These are phyloP conservation scores for Clarireedia monteithiana DNA, from an alignment of 2,329 filamentous ascomycete species.

Conservation along the genomic window DNA sequence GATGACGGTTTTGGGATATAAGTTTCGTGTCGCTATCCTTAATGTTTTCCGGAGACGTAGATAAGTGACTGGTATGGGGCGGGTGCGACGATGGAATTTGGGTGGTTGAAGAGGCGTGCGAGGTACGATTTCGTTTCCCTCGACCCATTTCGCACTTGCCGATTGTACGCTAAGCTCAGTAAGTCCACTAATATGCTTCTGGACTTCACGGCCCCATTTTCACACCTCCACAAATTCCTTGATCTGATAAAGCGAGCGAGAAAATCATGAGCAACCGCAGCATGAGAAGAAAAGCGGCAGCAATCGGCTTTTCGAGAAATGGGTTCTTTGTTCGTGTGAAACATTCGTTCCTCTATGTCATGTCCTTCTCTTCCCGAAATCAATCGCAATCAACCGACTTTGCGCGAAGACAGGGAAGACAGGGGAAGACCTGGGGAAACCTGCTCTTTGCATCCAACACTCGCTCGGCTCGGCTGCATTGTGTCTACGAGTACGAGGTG, in stretches of 20 bases:
- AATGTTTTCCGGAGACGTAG: background rate
- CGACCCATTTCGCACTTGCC: conserved; percentile 8
- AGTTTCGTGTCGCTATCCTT: background rate
- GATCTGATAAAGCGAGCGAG: background rate
- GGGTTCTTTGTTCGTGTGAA: too few species aligned
- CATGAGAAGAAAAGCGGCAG: too few species aligned
- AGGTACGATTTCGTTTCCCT: conserved; percentile 9
- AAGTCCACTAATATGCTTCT: background rate
- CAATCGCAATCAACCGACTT: too few species aligned
- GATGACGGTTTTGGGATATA: background rate
- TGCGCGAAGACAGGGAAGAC: too few species aligned
- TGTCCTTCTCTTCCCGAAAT: too few species aligned
- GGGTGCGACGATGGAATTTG: background rate
- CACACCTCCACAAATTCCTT: background rate
- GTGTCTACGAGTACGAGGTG: too few species aligned
- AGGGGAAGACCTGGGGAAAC: too few species aligned
- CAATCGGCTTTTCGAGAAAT: too few species aligned
- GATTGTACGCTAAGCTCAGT: background rate
- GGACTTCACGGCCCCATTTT: background rate
- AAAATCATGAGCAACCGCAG: background rate
- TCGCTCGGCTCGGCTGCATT: too few species aligned
- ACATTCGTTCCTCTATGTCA: too few species aligned
- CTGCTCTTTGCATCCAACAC: too few species aligned
- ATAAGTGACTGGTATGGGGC: background rate
- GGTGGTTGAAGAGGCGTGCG: background rate